These are phyloP conservation scores for Fusarium sp. DNA, from an alignment of 2,329 filamentous ascomycete species.

Conservation along the genomic window DNA sequence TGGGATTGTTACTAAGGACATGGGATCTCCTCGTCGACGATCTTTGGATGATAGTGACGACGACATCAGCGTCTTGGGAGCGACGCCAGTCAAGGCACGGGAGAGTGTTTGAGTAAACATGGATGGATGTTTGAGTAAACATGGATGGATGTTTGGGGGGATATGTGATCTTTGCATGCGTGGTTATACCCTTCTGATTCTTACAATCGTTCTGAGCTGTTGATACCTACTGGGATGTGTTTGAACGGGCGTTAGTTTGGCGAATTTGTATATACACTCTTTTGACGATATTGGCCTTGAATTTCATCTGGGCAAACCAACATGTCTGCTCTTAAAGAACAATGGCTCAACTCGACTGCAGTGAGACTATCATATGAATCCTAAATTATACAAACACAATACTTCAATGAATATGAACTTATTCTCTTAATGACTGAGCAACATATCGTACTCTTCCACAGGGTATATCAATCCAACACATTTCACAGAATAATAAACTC, in stretches of 20 bases:
- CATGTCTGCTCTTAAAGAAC: not conserved
- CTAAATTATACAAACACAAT: too few relatives aligned
- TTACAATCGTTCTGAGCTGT: slow-evolving; percentile 35
- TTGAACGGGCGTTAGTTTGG: slow-evolving; percentile 34
- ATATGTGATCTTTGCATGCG: not conserved
- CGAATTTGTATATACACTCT: slow-evolving; percentile 21
- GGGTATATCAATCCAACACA: slow-evolving; percentile 33
- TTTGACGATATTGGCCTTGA: slow-evolving; percentile 11
- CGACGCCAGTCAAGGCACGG: slow-evolving; percentile 55
- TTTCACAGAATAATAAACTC: slow-evolving; percentile 50
- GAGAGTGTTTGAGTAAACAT: slow-evolving; percentile 54
- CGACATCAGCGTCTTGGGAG: slow-evolving; percentile 54
- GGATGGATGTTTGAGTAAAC: not conserved
- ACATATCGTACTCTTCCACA: not conserved
- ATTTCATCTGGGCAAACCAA: not conserved
- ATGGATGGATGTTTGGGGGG: not conserved
- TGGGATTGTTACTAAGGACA: slow-evolving; percentile 46
- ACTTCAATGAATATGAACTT: not conserved
- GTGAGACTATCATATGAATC: not conserved
- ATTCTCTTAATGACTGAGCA: not conserved
- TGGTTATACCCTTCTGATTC: slow-evolving; percentile 45
- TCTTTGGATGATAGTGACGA: slow-evolving; percentile 51
- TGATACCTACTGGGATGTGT: slow-evolving; percentile 16
- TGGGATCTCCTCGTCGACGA: slow-evolving; percentile 31
- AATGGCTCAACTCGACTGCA: not conserved